Conservation (phyloP, 1,139 yeast species). For the Zygoascus hellenicus region DNA sequence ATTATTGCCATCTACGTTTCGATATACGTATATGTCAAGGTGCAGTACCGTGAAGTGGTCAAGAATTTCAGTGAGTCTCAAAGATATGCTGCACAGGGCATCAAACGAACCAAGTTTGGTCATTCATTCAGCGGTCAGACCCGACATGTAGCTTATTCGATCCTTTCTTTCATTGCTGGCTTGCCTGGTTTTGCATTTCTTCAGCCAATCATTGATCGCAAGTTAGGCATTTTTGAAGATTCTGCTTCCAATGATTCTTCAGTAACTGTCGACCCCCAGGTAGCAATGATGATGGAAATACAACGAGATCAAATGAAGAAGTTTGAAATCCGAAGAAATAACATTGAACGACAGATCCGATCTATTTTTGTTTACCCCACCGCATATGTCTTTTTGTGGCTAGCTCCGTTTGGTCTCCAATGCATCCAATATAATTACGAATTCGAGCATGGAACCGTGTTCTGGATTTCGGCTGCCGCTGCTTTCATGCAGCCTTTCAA, state of each 20-base stretch:
- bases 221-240: neutral
- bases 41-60: constrained; percentile 29
- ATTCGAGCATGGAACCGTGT: constrained; percentile 39
- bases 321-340: constrained; percentile 55
- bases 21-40: constrained; percentile 67
- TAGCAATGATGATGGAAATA: constrained; percentile 36
- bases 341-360: constrained; percentile 72
- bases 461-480: constrained; percentile 61
- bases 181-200: constrained; percentile 30
- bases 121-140: constrained; percentile 3
- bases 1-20: constrained; percentile 63
- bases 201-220: constrained; percentile 6
- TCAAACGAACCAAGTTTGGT: constrained; percentile 3
- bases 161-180: constrained; percentile 18
- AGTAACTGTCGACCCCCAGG: constrained; percentile 16
- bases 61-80: constrained; percentile 27
- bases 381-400: constrained; percentile 74
- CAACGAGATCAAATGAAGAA: constrained; percentile 56
- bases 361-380: constrained; percentile 79
- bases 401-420: constrained; percentile 72
- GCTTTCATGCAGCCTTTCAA: constrained; percentile 77
- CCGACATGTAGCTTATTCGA: neutral
- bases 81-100: constrained; percentile 14
- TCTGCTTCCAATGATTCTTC: constrained; percentile 4
- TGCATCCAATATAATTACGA: constrained; percentile 48